phyloP scores from a whole-genome alignment of 2,329 filamentous ascomycete genomes.

The Chrysosphaeria jannelii region DNA sequence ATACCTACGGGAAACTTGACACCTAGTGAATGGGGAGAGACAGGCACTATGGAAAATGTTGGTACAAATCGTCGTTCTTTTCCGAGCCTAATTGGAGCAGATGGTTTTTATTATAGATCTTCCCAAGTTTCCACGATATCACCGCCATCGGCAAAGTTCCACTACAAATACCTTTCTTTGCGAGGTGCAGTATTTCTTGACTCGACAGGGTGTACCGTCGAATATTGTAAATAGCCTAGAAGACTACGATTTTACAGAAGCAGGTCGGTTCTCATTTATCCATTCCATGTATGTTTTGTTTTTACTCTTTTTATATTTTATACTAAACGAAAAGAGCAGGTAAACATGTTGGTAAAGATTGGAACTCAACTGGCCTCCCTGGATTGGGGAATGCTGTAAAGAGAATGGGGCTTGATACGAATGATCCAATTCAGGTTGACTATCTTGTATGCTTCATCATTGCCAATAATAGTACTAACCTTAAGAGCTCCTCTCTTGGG shows the following conservation, averaged over 20 bases:
- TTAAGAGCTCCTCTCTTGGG: constrained; percentile 64
- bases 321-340: constrained; percentile 12
- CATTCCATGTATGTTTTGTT: constrained; percentile 59
- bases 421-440: constrained; percentile 32
- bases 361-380: constrained; percentile 29
- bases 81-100: too few relatives aligned
- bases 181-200: constrained; percentile 41
- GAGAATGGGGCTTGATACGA: constrained; percentile 27
- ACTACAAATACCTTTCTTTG: constrained; percentile 22
- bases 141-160: constrained; percentile 5
- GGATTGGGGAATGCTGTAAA: constrained; percentile 39
- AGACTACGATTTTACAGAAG: constrained; percentile 58
- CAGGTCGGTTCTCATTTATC: constrained; percentile 44
- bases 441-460: constrained; percentile 40
- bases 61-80: too few relatives aligned
- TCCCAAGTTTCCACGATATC: constrained; percentile 27
- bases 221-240: constrained; percentile 35
- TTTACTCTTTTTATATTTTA: too few relatives aligned
- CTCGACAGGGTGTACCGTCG: constrained; percentile 31
- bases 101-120: constrained; percentile 81
- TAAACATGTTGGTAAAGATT: constrained; percentile 18
- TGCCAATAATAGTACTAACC: too few relatives aligned
- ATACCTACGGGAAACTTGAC: constrained; percentile 71
- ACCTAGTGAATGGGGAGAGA: constrained; percentile 70
- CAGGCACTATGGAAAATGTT: constrained; percentile 64